Conservation (phyloP, 2,329 filamentous ascomycete species). For the Ophiostoma fasciatum region DNA sequence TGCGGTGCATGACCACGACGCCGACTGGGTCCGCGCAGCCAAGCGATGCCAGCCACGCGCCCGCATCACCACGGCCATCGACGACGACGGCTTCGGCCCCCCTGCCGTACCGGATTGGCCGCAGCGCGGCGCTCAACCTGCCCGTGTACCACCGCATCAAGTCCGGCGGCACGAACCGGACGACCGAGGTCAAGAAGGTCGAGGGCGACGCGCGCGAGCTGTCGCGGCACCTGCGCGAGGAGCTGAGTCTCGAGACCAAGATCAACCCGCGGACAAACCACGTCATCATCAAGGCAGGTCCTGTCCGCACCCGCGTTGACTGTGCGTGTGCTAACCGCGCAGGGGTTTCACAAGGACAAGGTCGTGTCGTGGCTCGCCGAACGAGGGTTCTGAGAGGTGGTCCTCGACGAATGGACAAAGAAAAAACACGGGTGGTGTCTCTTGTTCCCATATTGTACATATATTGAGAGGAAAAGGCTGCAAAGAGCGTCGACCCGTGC, state of each 20-base stretch:
- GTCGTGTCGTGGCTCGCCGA: conserved; percentile 1
- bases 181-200: conserved; percentile 65
- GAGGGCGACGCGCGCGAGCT: conserved; percentile 56
- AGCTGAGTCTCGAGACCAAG: conserved; percentile 40
- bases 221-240: conserved; percentile 44
- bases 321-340: neutral
- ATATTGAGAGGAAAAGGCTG: too few relatives aligned
- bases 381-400: neutral
- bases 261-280: conserved; percentile 52
- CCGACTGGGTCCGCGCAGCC: too few relatives aligned
- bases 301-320: too few relatives aligned
- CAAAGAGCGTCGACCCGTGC: too few relatives aligned
- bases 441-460: too few relatives aligned
- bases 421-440: neutral
- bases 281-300: conserved; percentile 53
- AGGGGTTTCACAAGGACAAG: conserved; percentile 1
- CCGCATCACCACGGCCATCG: too few relatives aligned
- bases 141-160: conserved; percentile 64
- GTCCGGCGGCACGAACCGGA: conserved; percentile 58
- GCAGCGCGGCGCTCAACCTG: conserved; percentile 55
- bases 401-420: neutral
- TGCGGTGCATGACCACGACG: too few relatives aligned
- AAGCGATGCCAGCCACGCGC: too few relatives aligned
- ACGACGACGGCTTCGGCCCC: too few relatives aligned
- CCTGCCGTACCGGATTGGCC: conserved; percentile 48